Base-by-base conservation (phyloP, 1,284 basidiomycete genomes). In the Papiliotrema terrestris region DNA sequence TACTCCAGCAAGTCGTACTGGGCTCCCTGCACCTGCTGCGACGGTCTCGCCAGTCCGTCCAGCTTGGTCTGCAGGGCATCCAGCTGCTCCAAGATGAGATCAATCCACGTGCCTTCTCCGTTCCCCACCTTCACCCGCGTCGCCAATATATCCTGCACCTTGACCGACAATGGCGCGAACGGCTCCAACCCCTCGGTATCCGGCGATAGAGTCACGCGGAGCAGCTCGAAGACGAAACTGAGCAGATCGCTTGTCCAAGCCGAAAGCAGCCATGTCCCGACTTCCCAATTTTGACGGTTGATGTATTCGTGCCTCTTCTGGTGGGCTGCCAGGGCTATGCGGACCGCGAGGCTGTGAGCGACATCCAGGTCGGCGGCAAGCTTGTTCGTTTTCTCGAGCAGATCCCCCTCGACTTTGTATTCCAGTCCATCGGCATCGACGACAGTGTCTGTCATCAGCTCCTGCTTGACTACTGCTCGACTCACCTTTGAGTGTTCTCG, bases 261-360 rank as follows among this genome's bases (percentile, higher is more conserved):
- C 52, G 72, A 65, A 6, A 67, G 58, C 19, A 71, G 57, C 56
- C 67, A 73, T 39, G 68, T 60, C 6, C 69, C 64, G 37, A 73
- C 67, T 57, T 75, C 72, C 17, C 61, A 51, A 22, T 58, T 55
- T 6, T 71, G 65, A 8, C 71, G 67, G 15, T 65, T 61, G 13
- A 69, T 67, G 48, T 65, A 73, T 8, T 60, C 59, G 14, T 62
- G 53, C 22, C 63, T 62, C 29, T 62, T 58, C 43, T 60, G 63
- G 44, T 73, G 66, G 2, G 73, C 66, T 51, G 67, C 66, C 23
- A 72, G 54, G 15, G 66, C 63, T 13, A 75, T 57, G 9, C 68
- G 58, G 26, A 71, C 68, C 2, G 73, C 62, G 14, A 72, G 59
- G 14, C 70, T 53, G 43, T 73, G 69, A 9, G 71, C 72, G 20